Percentiles rank a stretch among this genome's conserved stretches.
These are phyloP conservation scores for Didymella segeticola DNA, from an alignment of 2,329 filamentous ascomycete genomes.

Conservation along the genomic window DNA sequence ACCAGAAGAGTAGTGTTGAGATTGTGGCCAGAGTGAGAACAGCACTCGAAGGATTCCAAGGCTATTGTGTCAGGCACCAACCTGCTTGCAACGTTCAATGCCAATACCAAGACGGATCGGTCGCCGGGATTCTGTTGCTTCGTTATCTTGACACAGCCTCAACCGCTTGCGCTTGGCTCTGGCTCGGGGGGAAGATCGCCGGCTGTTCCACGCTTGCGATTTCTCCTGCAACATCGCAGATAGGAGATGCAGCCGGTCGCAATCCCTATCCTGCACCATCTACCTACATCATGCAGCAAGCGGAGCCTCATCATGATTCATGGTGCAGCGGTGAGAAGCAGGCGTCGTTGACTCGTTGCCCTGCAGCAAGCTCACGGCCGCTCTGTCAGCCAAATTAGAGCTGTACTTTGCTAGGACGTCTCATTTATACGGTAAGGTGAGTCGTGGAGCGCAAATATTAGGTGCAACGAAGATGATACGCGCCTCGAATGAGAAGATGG, in stretches of 20 bases:
- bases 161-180: constrained; percentile 7
- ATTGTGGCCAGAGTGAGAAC: not conserved
- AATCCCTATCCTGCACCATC: constrained; percentile 2
- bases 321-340: constrained; percentile 5
- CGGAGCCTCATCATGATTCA: constrained; percentile 12
- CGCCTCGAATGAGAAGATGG: not conserved
- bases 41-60: not conserved
- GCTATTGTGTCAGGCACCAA: not conserved
- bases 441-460: not conserved
- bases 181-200: constrained; percentile 8
- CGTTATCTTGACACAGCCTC: constrained; percentile 22
- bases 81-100: constrained; percentile 1
- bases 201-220: constrained; percentile 15
- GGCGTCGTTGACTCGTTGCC: constrained; percentile 1
- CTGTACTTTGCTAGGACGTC: too few species aligned
- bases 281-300: not conserved
- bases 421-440: too few species aligned
- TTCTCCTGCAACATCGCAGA: constrained; percentile 16
- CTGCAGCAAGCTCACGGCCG: not conserved
- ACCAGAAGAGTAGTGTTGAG: not conserved
- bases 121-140: constrained; percentile 12
- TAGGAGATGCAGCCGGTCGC: constrained; percentile 10
- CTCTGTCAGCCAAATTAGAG: not conserved
- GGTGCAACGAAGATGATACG: not conserved
- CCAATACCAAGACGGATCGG: constrained; percentile 17